Evolutionary conservation across 2,329 filamentous ascomycete species (phyloP).

Genomic region (Dactylella cylindrospora): DNA sequence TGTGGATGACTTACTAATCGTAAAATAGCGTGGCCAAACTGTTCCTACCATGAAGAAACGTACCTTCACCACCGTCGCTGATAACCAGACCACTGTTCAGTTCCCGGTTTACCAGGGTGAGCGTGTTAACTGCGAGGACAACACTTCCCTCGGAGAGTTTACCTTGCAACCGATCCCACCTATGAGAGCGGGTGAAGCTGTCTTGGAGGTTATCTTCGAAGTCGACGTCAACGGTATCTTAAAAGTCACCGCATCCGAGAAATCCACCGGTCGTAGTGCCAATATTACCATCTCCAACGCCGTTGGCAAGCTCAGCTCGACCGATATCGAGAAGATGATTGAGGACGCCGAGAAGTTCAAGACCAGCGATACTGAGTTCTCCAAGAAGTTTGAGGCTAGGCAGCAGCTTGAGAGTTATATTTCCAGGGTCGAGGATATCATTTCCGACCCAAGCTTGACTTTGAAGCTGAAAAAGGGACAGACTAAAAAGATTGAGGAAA

Average conservation of each 20-base stretch:
- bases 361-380: conserved; percentile 95
- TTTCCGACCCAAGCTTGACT: conserved; percentile 92
- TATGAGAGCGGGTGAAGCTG: conserved; percentile 91
- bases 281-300: conserved; percentile 99
- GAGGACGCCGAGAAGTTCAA: conserved; percentile 96
- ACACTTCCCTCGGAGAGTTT: conserved; percentile 97
- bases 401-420: conserved; percentile 99
- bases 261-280: conserved; percentile 93
- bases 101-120: conserved; percentile 97
- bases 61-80: conserved; percentile 84
- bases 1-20: neutral
- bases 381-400: conserved; percentile 98
- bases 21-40: conserved; percentile 63
- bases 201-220: conserved; percentile 97
- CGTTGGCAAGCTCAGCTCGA: conserved; percentile 91
- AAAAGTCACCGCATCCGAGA: conserved; percentile 98
- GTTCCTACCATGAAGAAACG: conserved; percentile 80
- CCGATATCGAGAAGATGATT: conserved; percentile 98
- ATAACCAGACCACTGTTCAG: conserved; percentile 77
- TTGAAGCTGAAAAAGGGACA: conserved; percentile 98
- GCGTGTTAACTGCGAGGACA: conserved; percentile 96
- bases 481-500: conserved; percentile 99
- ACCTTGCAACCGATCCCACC: conserved; percentile 83
- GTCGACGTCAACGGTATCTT: conserved; percentile 99
- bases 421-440: conserved; percentile 95